A percentile compares a stretch with the other conserved stretches of the same genome.
phyloP scores from a whole-genome alignment of 768 basidiomycete genomes.

The Filobasidium floriforme region DNA sequence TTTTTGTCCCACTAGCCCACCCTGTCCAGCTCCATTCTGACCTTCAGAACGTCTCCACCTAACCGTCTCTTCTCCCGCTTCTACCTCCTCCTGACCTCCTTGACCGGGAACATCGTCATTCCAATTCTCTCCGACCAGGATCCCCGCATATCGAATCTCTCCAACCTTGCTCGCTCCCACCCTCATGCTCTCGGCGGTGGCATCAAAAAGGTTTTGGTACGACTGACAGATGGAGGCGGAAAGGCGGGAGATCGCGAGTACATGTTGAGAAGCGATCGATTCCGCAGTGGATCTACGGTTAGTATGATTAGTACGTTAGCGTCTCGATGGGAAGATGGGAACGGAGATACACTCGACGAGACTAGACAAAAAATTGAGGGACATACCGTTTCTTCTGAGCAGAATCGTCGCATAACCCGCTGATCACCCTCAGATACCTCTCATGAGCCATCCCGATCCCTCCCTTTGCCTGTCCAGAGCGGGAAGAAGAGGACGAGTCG shows the following conservation, averaged over 20 bases:
- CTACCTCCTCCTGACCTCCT: background rate
- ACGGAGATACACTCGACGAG: no score
- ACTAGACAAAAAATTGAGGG: no score
- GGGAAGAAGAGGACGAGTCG: background rate
- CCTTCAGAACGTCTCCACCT: background rate
- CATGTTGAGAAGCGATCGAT: background rate
- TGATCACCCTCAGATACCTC: background rate
- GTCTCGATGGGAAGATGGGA: no score
- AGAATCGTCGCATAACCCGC: slow-evolving; percentile 2
- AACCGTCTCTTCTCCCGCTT: background rate
- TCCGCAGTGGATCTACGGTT: background rate
- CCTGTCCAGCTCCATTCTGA: background rate
- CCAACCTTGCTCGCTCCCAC: background rate
- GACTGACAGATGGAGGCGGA: background rate
- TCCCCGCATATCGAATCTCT: background rate
- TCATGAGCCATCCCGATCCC: background rate
- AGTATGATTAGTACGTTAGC: no score
- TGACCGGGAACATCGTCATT: background rate
- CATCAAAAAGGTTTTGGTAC: background rate
- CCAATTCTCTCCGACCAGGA: background rate
- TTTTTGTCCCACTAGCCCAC: no score
- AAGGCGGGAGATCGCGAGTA: background rate
- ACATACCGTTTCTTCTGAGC: background rate
- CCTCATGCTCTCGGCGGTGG: background rate
- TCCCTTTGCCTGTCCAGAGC: background rate